Base-by-base conservation (phyloP, 1,284 basidiomycete species). In the Heterobasidion parviporum region DNA sequence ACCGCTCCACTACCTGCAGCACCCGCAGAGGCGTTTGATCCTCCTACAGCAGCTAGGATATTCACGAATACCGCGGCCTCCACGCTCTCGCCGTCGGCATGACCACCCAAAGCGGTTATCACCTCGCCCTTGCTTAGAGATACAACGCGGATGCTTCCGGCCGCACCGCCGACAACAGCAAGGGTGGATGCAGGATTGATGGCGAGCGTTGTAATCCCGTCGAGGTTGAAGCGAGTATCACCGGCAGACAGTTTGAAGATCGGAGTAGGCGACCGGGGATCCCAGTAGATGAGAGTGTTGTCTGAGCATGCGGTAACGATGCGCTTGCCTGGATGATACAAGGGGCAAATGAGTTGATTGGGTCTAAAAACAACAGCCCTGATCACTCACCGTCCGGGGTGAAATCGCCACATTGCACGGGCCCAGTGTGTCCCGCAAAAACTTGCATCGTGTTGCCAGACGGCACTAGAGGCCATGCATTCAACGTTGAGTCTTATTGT, bases 391-490 rank as follows among this genome's bases (percentile, higher is more conserved):
- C 92, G 67, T 96, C 94, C 8, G 94, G 92, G 1, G 94, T 94
- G 72, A 97, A 99, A 60, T 87, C 81, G 35, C 95, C 95, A 61
- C 89, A 90, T 43, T 92, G 89, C 8, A 95, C 87, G 2, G 93
- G 75, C 7, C 87, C 83, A 2, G 85, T 87, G 72, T 99, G 96
- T 2, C 93, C 92, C 2, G 92, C 89, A 64, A 98, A 93, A 15
- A 98, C 95, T 67, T 96, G 92, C 90, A 98, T 95, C 51, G 87
- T 92, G 63, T 85, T 89, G 50, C 95, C 96, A 3, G 87, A 90
- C 3, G 96, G 96, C 48, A 99, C 94, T 95, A 68, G 36, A 52
- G 59, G 52, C 57, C 53, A 60, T 18, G 36, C 43, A 18, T 26
- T 32, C 34, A 9, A 50, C 38, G 52, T 54, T 16, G 46, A 46